Percentiles rank a stretch among this genome's conserved stretches.
phyloP scores from a whole-genome alignment of 2,329 filamentous ascomycete species.

The Paecilomyces fulvus region DNA sequence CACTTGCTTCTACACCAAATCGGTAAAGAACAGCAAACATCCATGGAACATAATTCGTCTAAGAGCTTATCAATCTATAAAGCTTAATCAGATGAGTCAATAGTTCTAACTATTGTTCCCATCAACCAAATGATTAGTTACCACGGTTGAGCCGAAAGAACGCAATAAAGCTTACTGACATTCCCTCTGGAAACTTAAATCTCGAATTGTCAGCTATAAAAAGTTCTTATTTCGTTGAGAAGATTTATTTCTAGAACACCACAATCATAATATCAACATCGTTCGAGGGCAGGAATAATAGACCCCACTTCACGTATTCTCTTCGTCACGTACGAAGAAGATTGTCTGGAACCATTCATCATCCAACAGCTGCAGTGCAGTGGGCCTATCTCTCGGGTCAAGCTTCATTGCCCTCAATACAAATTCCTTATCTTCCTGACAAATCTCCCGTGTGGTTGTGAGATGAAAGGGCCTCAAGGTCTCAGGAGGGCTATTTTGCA shows the following conservation, averaged over 20 bases:
- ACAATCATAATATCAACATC: no score
- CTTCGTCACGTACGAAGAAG: no score
- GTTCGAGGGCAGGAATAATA: no score
- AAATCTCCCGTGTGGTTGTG: conserved; percentile 1
- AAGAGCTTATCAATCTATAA: no score
- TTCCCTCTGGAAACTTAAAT: not conserved
- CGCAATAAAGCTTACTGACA: not conserved
- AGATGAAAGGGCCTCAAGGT: conserved; percentile 10
- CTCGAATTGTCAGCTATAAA: not conserved
- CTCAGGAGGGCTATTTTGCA: conserved; percentile 11
- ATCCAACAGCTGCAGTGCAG: not conserved
- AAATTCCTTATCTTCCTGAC: conserved; percentile 3
- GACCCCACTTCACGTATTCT: no score
- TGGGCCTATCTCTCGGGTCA: not conserved
- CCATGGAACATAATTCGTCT: no score
- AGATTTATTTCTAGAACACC: no score
- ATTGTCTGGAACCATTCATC: not conserved
- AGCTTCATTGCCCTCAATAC: not conserved
- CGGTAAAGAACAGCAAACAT: no score
- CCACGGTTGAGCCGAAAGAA: not conserved
- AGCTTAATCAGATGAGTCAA: no score
- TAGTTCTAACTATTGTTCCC: no score
- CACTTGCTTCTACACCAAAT: no score
- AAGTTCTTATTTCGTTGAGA: not conserved
- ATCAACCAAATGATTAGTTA: not conserved